A percentile compares a stretch with the other conserved stretches of the same genome.
These are phyloP conservation scores for Leccinum boreale DNA, from an alignment of 768 basidiomycete genomes.

Conservation along the genomic window DNA sequence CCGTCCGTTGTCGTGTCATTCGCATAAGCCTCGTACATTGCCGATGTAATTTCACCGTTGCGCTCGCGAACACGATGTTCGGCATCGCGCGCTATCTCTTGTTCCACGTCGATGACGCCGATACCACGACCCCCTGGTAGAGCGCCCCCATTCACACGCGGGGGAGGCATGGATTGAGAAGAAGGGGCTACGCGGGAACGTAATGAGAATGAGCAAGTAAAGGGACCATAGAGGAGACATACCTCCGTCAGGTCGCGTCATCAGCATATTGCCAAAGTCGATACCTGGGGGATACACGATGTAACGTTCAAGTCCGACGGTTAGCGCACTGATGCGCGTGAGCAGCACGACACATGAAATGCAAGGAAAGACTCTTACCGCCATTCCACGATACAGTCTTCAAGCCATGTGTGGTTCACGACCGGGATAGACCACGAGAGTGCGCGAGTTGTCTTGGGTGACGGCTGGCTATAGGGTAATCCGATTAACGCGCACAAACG, in stretches of 20 bases:
- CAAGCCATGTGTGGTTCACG: constrained; percentile 89
- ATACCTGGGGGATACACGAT: constrained; percentile 64
- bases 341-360: neutral
- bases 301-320: constrained; percentile 64
- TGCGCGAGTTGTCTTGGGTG: constrained; percentile 68
- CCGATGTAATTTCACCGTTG: neutral
- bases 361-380: constrained; percentile 23
- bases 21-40: neutral
- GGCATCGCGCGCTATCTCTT: constrained; percentile 21
- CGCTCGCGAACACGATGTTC: constrained; percentile 5
- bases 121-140: constrained; percentile 30
- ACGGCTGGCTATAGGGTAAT: constrained; percentile 30
- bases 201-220: neutral
- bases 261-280: constrained; percentile 52
- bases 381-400: constrained; percentile 87
- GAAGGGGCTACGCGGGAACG: neutral
- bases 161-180: constrained; percentile 3
- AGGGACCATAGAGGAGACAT: neutral
- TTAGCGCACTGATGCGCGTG: constrained; percentile 39
- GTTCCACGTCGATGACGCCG: constrained; percentile 19
- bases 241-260: constrained; percentile 21
- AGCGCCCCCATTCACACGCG: constrained; percentile 19
- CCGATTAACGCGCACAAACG: neutral
- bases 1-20: constrained; percentile 1
- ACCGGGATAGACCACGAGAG: constrained; percentile 79